Evolutionary conservation across 2,329 filamentous ascomycete genomes (phyloP).

Genomic region (Penicillium carneum): DNA sequence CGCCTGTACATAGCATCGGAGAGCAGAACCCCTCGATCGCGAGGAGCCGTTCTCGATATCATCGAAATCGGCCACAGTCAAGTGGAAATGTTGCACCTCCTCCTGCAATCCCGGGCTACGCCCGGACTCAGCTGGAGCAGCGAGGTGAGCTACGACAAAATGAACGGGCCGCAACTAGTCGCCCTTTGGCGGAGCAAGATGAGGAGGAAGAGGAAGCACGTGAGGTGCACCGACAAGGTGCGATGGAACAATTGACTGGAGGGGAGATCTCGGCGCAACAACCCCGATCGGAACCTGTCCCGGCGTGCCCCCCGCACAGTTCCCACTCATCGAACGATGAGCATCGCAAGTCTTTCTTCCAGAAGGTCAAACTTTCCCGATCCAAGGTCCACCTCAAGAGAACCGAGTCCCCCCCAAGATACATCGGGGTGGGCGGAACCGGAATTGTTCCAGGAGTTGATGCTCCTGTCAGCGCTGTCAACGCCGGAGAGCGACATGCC

Average conservation of each 20-base stretch:
- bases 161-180: not conserved
- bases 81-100: conserved; percentile 17
- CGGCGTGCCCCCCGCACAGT: not conserved
- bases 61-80: conserved; percentile 38
- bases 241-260: conserved; percentile 47
- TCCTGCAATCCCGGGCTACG: conserved; percentile 23
- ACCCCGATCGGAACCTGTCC: conserved; percentile 4
- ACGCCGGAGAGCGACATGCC: conserved; percentile 77
- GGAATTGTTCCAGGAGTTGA: conserved; percentile 65
- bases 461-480: conserved; percentile 80
- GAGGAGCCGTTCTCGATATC: conserved; percentile 47
- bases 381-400: conserved; percentile 24
- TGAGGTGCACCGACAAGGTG: conserved; percentile 41
- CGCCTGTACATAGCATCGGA: not conserved
- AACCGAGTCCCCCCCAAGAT: conserved; percentile 29
- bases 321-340: conserved; percentile 21
- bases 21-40: conserved; percentile 39
- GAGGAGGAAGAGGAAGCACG: conserved; percentile 30
- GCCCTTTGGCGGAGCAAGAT: not conserved
- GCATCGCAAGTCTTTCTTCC: conserved; percentile 42
- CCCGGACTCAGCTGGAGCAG: conserved; percentile 7
- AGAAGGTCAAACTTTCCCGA: conserved; percentile 39
- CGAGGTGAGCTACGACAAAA: not conserved
- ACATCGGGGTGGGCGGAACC: conserved; percentile 35
- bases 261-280: conserved; percentile 22